Evolutionary conservation across 2,329 filamentous ascomycete species (phyloP).

Genomic region (Penicillium glabrum): DNA sequence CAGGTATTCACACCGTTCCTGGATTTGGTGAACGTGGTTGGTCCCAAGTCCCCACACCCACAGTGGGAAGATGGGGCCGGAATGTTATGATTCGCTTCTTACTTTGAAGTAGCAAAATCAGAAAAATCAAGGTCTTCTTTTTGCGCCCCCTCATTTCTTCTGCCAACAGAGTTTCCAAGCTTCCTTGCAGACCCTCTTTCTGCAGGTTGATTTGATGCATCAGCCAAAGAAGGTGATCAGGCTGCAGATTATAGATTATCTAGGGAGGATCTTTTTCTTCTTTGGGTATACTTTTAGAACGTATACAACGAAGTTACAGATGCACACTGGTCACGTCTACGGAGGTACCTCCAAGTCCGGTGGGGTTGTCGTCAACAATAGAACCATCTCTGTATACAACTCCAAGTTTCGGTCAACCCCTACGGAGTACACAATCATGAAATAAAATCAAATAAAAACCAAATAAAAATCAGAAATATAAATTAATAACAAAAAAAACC

Average conservation of each 20-base stretch:
- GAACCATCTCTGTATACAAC: neutral
- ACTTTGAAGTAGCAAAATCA: neutral
- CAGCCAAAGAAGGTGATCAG: neutral
- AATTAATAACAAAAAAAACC: neutral
- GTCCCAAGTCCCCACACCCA: neutral
- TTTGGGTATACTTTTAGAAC: neutral
- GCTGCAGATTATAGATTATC: neutral
- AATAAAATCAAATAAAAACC: neutral
- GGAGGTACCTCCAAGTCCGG: neutral
- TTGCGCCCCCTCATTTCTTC: neutral
- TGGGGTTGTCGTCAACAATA: neutral
- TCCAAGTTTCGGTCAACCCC: neutral
- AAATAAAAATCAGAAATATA: neutral
- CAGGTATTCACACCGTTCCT: conserved; percentile 1
- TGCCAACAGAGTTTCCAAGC: neutral
- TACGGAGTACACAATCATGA: neutral
- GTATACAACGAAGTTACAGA: neutral
- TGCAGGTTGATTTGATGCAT: neutral
- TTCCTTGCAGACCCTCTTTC: neutral
- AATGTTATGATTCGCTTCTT: neutral
- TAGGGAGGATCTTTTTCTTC: neutral
- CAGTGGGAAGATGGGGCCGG: neutral
- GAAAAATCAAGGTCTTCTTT: neutral
- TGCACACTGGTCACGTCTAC: neutral
- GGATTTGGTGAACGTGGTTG: neutral